Evolutionary conservation across 2,329 filamentous ascomycete species (phyloP).

Genomic region (Stagonosporopsis tanaceti): DNA sequence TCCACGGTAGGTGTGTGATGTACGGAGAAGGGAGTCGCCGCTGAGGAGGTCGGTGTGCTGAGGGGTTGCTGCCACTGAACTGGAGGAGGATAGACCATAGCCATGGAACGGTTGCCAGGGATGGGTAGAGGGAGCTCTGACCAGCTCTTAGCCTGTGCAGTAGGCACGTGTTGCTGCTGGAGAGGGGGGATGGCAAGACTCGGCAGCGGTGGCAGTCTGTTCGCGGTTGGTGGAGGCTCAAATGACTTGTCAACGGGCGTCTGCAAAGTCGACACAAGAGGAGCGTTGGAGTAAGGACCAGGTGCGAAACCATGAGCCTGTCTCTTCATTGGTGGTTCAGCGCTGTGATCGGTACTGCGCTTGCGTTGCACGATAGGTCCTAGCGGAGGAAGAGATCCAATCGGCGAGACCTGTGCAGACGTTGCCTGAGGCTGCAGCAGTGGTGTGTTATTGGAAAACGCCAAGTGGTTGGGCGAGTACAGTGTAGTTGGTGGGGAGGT

Average conservation of each 20-base stretch:
- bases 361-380: constrained; percentile 59
- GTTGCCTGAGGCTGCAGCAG: constrained; percentile 50
- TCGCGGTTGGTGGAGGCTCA: constrained; percentile 48
- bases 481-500: constrained; percentile 58
- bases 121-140: constrained; percentile 54
- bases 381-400: constrained; percentile 53
- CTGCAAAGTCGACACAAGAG: constrained; percentile 46
- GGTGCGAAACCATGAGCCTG: constrained; percentile 48
- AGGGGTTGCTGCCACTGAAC: constrained; percentile 60
- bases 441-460: constrained; percentile 52
- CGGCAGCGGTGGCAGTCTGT: constrained; percentile 71
- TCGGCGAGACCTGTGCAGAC: constrained; percentile 55
- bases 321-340: constrained; percentile 67
- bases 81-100: constrained; percentile 73
- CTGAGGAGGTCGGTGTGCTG: constrained; percentile 44
- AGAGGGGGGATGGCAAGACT: constrained; percentile 72
- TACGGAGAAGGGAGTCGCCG: constrained; percentile 37
- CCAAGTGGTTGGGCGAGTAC: constrained; percentile 54
- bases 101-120: constrained; percentile 75
- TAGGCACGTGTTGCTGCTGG: constrained; percentile 35
- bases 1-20: constrained; percentile 42
- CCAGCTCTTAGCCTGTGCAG: constrained; percentile 50
- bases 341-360: constrained; percentile 63
- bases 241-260: constrained; percentile 45
- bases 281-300: constrained; percentile 47